Evolutionary conservation across 805 yeast species (phyloP), one percentile per base, ranked within the genome.

Genomic region (Hanseniaspora jakobsenii): DNA sequence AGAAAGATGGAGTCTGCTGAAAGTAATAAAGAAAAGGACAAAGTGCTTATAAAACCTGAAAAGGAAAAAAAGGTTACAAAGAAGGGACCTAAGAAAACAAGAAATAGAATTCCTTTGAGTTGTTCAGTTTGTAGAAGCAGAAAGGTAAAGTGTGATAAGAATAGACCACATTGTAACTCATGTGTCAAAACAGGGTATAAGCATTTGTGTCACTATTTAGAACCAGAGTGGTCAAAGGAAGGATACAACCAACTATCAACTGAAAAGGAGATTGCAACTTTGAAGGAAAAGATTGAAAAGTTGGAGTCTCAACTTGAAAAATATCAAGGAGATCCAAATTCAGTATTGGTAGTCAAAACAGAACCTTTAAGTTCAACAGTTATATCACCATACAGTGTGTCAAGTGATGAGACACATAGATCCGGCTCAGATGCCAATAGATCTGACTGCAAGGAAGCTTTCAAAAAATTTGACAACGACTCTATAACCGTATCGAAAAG

Each of bases 171-270:
- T 40, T 73, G 79, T 56, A 63, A 71, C 7, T 73, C 71, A 47
- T 73, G 79, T 61, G 65, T 67, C 28, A 70, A 71, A 52, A 73
- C 75, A 13, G 78, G 77, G 2, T 78, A 73, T 13, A 70, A 70
- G 6, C 78, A 73, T 53, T 57, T 73, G 16, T 73, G 79, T 48
- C 73, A 71, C 42, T 73, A 72, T 50, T 63, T 73, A 51, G 77
- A 72, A 49, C 79, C 77, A 32, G 62, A 67, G n/a, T 73, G 79
- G 79, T 78, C 78, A 58, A 52, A 61, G 54, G 55, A 62, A 51
- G 57, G 61, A 63, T 53, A 81, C 73, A 57, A 64, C 60, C 49
- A 72, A 66, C 48, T 65, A 57, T 55, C 72, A 49, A 66, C 73
- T 47, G 73, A 60, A 34, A 59, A 63, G 10, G 74, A 69, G 50